Conservation (phyloP, 129 eudicot species). For the Tanacetum coccineum region DNA sequence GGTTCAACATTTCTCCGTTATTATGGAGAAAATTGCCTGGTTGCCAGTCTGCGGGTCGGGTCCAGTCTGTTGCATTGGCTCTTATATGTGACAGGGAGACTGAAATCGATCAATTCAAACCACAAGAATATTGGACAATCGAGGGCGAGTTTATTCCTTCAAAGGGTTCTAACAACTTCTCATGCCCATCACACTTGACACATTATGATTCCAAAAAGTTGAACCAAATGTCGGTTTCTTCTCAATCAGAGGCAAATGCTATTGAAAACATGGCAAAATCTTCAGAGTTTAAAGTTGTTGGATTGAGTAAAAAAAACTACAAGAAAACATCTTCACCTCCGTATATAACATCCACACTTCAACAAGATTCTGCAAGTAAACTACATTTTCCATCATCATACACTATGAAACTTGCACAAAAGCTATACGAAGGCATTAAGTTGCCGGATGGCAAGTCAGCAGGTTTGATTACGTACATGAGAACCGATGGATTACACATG, state of each 20-base stretch:
- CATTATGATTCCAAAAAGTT: conserved; percentile 56
- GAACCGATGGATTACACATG: conserved; percentile 91
- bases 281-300: conserved; percentile 51
- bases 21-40: conserved; percentile 96
- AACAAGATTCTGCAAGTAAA: conserved; percentile 96
- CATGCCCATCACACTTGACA: conserved; percentile 54
- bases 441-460: conserved; percentile 65
- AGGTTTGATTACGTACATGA: conserved; percentile 89
- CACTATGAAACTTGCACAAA: conserved; percentile 91
- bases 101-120: conserved; percentile 71
- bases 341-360: conserved; percentile 86
- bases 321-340: conserved; percentile 73
- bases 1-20: conserved; percentile 91
- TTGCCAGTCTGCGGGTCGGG: conserved; percentile 97
- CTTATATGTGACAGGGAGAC: conserved; percentile 83
- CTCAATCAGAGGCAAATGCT: conserved; percentile 46
- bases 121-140: conserved; percentile 87
- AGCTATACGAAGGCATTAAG: conserved; percentile 80
- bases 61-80: conserved; percentile 90
- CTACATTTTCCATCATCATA: conserved; percentile 62
- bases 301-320: conserved; percentile 44
- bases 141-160: conserved; percentile 40
- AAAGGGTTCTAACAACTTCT: conserved; percentile 18
- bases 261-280: conserved; percentile 41
- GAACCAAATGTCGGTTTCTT: conserved; percentile 53